phyloP scores from a whole-genome alignment of 1,284 basidiomycete genomes.

The Puccinia coronata region DNA sequence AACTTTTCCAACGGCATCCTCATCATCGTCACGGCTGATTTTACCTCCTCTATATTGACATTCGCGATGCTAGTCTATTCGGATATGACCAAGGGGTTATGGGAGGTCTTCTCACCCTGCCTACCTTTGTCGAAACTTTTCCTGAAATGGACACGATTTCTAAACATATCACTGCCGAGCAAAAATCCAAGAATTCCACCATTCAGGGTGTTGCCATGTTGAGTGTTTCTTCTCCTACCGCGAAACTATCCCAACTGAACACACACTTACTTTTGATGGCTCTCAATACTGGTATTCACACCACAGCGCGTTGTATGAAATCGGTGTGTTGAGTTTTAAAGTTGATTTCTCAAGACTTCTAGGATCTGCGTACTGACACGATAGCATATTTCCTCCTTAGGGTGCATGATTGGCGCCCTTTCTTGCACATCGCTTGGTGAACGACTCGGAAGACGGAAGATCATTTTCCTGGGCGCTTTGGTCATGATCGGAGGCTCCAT shows the following conservation, averaged over 20 bases:
- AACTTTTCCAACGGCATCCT: not conserved
- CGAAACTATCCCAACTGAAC: not conserved
- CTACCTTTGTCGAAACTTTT: constrained; percentile 33
- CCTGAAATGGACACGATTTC: constrained; percentile 48
- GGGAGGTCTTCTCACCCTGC: constrained; percentile 64
- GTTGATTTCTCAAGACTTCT: not conserved
- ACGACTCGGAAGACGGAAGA: constrained; percentile 64
- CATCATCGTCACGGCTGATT: not conserved
- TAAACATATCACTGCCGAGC: constrained; percentile 2
- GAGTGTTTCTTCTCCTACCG: not conserved
- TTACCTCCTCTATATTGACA: too few relatives aligned
- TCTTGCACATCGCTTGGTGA: constrained; percentile 66
- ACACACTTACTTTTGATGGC: not conserved
- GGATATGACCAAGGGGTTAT: constrained; percentile 72
- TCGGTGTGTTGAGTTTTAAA: constrained; percentile 20
- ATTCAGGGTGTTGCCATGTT: constrained; percentile 48
- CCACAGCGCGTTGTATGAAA: constrained; percentile 39
- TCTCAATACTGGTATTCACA: not conserved
- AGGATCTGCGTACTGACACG: not conserved
- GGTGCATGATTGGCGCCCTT: constrained; percentile 53
- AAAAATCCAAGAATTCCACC: constrained; percentile 43
- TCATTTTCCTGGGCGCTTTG: constrained; percentile 64
- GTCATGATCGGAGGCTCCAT: constrained; percentile 70
- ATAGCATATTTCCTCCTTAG: too few relatives aligned
- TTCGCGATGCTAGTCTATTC: constrained; percentile 67